phyloP scores from a whole-genome alignment of 169 alveolate species.

The Sarcocystis neurona region DNA sequence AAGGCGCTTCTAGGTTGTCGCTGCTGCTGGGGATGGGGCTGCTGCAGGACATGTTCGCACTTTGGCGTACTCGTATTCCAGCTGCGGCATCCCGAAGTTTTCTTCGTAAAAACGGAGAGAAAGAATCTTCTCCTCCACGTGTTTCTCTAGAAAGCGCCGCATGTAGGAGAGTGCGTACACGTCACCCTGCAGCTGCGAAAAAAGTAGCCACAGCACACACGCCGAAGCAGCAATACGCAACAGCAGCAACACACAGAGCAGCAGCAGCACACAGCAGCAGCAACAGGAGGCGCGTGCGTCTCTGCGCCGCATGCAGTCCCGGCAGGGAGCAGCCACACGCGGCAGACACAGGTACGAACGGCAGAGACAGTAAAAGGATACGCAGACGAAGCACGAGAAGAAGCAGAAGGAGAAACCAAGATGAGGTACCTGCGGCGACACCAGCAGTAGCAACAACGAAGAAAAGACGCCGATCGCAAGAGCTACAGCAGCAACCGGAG shows the following conservation, averaged over 20 bases:
- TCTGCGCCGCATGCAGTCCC: too few species aligned
- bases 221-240: not conserved
- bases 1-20: too few species aligned
- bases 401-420: not conserved
- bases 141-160: conserved; percentile 31
- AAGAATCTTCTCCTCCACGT: not conserved
- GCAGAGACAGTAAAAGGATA: too few species aligned
- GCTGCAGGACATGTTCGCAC: not conserved
- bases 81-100: conserved; percentile 25
- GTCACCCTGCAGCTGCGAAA: conserved; percentile 45
- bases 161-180: conserved; percentile 36
- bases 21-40: not conserved
- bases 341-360: too few species aligned
- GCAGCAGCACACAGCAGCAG: too few species aligned
- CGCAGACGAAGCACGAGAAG: too few species aligned
- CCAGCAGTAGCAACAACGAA: not conserved
- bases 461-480: not conserved
- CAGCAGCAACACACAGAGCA: not conserved
- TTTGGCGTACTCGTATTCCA: conserved; percentile 26
- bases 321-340: not conserved
- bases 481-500: too few species aligned
- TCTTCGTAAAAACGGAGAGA: conserved; percentile 18
- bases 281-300: too few species aligned
- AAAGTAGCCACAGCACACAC: not conserved
- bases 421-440: too few species aligned